Percentiles rank a stretch among this genome's conserved stretches.
Conservation (phyloP, 331 rosid species). For the Stylosanthes scabra region DNA sequence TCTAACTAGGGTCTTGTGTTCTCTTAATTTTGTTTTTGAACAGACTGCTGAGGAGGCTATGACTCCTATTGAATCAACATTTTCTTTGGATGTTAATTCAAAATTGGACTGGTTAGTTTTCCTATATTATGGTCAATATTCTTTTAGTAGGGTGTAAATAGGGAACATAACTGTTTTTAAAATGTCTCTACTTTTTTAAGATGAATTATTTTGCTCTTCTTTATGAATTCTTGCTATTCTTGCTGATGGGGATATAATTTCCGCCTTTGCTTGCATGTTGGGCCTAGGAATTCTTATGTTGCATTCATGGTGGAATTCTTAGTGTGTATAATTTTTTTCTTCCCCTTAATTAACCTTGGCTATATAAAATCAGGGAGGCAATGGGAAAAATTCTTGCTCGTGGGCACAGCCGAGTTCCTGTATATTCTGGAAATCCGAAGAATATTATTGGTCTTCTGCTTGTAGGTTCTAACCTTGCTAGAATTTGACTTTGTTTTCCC, state of each 20-base stretch:
- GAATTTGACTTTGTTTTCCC: conserved; percentile 12
- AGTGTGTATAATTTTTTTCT: neutral
- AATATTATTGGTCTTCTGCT: conserved; percentile 93
- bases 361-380: conserved; percentile 78
- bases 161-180: conserved; percentile 13
- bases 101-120: conserved; percentile 91
- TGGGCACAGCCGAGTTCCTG: conserved; percentile 99
- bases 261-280: conserved; percentile 13
- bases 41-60: conserved; percentile 99
- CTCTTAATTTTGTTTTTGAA: conserved; percentile 35
- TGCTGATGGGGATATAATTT: conserved; percentile 20
- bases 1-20: neutral
- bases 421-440: conserved; percentile 91
- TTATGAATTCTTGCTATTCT: neutral
- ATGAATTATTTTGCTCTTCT: conserved; percentile 25
- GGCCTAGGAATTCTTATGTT: neutral
- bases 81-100: conserved; percentile 92
- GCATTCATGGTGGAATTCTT: too few species aligned
- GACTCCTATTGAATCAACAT: conserved; percentile 98
- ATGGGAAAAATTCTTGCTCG: conserved; percentile 98
- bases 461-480: conserved; percentile 50
- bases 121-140: conserved; percentile 23
- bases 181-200: neutral
- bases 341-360: neutral
- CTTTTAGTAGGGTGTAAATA: conserved; percentile 24